Percentiles rank a stretch among this genome's conserved stretches.
Conservation (phyloP, 371 early-diverging fungal genomes). For the Mucor lusitanicus region DNA sequence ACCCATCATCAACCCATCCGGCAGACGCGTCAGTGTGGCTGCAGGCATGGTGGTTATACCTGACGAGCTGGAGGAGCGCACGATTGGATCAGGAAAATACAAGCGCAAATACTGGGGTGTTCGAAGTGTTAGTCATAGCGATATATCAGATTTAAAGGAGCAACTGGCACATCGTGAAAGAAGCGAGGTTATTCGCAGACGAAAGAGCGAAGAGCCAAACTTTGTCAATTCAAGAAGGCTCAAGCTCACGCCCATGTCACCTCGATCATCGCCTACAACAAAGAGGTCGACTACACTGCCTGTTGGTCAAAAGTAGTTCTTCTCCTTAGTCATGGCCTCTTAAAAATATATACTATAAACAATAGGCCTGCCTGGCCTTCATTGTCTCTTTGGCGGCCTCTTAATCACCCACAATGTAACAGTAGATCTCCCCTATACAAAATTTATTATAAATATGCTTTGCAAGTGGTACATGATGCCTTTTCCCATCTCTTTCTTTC, state of each 20-base stretch:
- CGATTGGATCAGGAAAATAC: constrained; percentile 35
- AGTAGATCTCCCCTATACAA: not conserved
- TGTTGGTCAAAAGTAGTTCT: not conserved
- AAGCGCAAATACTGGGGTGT: constrained; percentile 45
- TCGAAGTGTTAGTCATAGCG: constrained; percentile 46
- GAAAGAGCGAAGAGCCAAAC: constrained; percentile 46
- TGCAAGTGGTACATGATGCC: not conserved
- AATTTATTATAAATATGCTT: not conserved
- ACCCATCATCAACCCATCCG: constrained; percentile 44
- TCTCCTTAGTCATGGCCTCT: not conserved
- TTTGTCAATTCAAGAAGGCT: not conserved
- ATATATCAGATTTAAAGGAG: constrained; percentile 11
- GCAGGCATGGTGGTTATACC: constrained; percentile 59
- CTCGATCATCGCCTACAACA: not conserved
- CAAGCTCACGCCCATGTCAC: constrained; percentile 1
- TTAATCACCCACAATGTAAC: not conserved
- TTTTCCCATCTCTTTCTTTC: not conserved
- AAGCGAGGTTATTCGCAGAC: constrained; percentile 21
- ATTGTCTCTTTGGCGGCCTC: not conserved
- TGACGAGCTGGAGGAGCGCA: constrained; percentile 49
- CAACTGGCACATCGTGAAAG: constrained; percentile 3
- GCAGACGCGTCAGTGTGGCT: constrained; percentile 58
- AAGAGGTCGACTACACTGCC: not conserved
- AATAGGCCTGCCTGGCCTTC: not conserved
- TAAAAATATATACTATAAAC: not conserved